Evolutionary conservation across 2,329 filamentous ascomycete species (phyloP), one percentile per base, ranked within the genome.

Genomic region (Sclerotinia sclerotiorum): DNA sequence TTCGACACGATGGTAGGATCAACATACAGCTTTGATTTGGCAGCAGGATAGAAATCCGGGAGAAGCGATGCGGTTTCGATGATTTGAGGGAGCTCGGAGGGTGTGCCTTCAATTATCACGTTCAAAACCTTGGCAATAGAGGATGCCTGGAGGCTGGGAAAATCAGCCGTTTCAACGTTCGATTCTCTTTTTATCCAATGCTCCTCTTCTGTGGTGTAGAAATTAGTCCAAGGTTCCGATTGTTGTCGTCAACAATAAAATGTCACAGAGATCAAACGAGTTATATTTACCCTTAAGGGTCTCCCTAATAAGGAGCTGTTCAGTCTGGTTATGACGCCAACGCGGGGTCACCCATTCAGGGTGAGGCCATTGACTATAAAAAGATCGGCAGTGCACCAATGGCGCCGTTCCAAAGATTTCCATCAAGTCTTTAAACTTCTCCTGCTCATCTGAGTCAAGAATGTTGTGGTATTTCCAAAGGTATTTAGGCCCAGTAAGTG

Each of bases 21-120:
- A 24, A 27, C 24, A 56, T 63, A 69, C 19, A 67, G 46, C 64
- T 62, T 61, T 29, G 39, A 24, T 29, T 49, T 62, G 15, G 55
- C 55, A n/a, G 17, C 29, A 44, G 46, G 39, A 46, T 61, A 62
- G 42, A 67, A 69, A 29, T 69, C 68, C 3, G 49, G 13, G 17
- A 67, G 56, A 4, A 56, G 39, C 21, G 60, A 67, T 49, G 56
- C 54, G 11, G 11, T 67, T 51, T 62, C 48, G 24, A 62, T 19
- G 10, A 69, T 66, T n/a, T 24, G 17, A 17, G 67, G 32, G 10
- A 69, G 67, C 8, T 66, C 46, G 8, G 44, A 49, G 7, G 27
- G 15, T 17, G 57, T 24, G 39, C 48, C 46, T 24, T 51, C 55
- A 3, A 67, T 44, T 27, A 56, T 56, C 21, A 46, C 21, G n/a